Conservation (phyloP, 768 basidiomycete genomes). For the Xerocomus potaroensis region DNA sequence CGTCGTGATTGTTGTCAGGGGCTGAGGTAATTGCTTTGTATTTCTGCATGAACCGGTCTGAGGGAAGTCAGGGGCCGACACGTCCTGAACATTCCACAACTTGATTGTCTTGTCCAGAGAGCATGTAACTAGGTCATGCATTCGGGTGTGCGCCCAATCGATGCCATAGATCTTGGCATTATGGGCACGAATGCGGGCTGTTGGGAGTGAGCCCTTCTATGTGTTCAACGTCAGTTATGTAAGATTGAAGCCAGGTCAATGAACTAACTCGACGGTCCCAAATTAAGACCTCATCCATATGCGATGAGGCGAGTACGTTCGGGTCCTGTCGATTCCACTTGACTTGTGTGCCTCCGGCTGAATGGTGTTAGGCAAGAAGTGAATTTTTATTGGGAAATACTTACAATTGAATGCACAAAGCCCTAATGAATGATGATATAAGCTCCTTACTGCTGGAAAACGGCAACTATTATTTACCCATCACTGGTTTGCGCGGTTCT, state of each 20-base stretch:
- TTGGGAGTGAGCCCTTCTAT: conserved; percentile 85
- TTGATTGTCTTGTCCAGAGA: conserved; percentile 94
- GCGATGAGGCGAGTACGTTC: conserved; percentile 85
- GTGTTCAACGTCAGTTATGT: conserved; percentile 3
- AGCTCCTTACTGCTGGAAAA: background rate
- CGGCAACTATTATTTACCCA: conserved; percentile 38
- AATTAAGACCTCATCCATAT: conserved; percentile 79
- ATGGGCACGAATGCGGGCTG: conserved; percentile 74
- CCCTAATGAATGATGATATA: conserved; percentile 32
- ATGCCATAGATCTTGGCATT: conserved; percentile 95
- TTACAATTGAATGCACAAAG: conserved; percentile 56
- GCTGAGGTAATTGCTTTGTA: conserved; percentile 25
- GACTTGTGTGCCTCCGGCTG: conserved; percentile 89
- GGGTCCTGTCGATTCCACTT: conserved; percentile 93
- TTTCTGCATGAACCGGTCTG: conserved; percentile 10
- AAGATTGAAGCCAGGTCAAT: background rate
- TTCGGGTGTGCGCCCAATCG: conserved; percentile 80
- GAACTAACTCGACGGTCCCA: conserved; percentile 87
- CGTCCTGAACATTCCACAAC: conserved; percentile 53
- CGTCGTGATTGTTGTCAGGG: conserved; percentile 58
- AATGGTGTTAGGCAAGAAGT: background rate
- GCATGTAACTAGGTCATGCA: conserved; percentile 88
- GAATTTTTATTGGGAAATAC: background rate
- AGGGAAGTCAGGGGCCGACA: conserved; percentile 14
- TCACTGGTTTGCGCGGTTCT: conserved; percentile 61